Evolutionary conservation across 2,329 filamentous ascomycete species (phyloP).

Genomic region (Xylaria sp.): DNA sequence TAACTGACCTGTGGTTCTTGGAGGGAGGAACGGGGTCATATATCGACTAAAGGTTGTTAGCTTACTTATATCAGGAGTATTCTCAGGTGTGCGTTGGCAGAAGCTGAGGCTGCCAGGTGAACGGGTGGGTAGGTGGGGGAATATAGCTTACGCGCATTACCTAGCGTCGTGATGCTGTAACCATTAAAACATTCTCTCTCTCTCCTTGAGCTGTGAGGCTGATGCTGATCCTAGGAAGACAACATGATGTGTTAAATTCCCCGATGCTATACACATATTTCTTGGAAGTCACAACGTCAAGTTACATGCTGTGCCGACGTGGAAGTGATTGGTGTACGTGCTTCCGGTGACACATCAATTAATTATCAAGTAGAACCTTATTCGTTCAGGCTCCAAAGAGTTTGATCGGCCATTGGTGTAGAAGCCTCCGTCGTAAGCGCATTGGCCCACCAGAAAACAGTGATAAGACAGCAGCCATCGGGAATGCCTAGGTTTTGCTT

Average conservation of each 20-base stretch:
- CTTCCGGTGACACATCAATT: not conserved
- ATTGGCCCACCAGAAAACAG: not conserved
- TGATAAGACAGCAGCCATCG: not conserved
- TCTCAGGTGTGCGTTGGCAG: constrained; percentile 10
- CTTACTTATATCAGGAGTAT: not conserved
- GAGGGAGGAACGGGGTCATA: not conserved
- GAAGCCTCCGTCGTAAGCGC: not conserved
- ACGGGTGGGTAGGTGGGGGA: constrained; percentile 8
- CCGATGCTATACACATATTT: not conserved
- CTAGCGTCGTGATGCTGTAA: constrained; percentile 7
- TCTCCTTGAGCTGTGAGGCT: not conserved
- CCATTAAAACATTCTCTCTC: not conserved
- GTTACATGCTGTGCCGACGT: not conserved
- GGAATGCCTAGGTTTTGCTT: not conserved
- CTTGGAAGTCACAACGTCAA: not conserved
- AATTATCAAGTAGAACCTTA: not conserved
- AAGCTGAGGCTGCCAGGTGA: constrained; percentile 21
- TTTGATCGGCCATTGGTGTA: constrained; percentile 22
- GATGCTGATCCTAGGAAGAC: not conserved
- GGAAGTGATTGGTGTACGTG: not conserved
- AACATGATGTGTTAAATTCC: not conserved
- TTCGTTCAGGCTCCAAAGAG: constrained; percentile 4
- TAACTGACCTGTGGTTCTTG: not conserved
- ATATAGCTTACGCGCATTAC: not conserved
- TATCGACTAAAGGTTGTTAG: not conserved